Conservation (phyloP, 805 yeast genomes). For the Metschnikowia colocasiae region DNA sequence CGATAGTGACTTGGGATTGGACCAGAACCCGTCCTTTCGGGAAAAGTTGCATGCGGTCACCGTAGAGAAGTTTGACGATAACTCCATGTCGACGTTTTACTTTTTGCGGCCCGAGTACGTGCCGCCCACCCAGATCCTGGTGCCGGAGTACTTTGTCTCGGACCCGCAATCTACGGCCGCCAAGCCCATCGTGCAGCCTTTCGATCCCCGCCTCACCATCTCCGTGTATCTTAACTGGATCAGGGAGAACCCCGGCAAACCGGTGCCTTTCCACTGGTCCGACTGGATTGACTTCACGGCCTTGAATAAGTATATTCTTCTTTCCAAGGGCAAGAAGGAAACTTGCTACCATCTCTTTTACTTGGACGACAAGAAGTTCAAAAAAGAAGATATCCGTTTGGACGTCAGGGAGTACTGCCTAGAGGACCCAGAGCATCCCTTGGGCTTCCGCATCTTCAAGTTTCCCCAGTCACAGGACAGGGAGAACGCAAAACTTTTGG, state of each 20-base stretch:
- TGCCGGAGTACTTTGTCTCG: constrained; percentile 6
- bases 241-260: constrained; percentile 5
- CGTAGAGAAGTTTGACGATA: constrained; percentile 7
- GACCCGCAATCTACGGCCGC: background rate
- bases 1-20: constrained; percentile 3
- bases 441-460: constrained; percentile 23
- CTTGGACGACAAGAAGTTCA: constrained; percentile 12
- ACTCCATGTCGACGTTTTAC: constrained; percentile 2
- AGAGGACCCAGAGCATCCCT: constrained; percentile 13
- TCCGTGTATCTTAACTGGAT: constrained; percentile 18
- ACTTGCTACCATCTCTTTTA: constrained; percentile 22
- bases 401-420: constrained; percentile 21
- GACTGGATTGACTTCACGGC: constrained; percentile 17
- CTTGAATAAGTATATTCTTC: constrained; percentile 14
- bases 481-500: constrained; percentile 25
- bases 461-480: constrained; percentile 24
- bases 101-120: constrained; percentile 9
- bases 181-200: constrained; percentile 14
- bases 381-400: background rate
- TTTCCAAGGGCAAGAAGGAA: constrained; percentile 9
- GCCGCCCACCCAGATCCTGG: constrained; percentile 6
- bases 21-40: constrained; percentile 3
- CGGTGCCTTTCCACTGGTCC: constrained; percentile 21
- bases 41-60: background rate
- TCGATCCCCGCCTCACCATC: constrained; percentile 23